Evolutionary conservation across 352 stramenopile genomes (phyloP).

Genomic region (Lagenidium giganteum): DNA sequence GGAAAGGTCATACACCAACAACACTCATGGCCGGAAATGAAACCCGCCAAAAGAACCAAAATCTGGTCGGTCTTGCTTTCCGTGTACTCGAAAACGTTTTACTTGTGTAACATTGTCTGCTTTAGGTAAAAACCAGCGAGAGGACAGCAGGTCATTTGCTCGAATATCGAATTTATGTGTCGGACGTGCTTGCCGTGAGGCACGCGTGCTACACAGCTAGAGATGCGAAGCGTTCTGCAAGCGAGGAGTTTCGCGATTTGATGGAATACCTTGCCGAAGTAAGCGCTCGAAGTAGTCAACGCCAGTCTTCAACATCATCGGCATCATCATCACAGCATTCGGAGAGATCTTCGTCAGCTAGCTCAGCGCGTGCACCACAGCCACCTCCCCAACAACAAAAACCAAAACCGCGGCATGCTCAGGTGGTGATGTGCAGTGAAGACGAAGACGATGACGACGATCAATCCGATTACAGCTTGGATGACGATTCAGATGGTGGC

Average conservation of each 20-base stretch:
- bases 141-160: conserved; percentile 14
- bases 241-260: conserved; percentile 64
- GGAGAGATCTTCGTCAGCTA: no score
- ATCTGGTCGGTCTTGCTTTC: conserved; percentile 8
- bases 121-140: conserved; percentile 15
- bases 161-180: conserved; percentile 57
- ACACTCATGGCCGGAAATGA: conserved; percentile 70
- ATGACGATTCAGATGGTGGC: conserved; percentile 14
- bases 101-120: neutral
- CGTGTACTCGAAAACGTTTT: neutral
- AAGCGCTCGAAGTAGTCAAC: neutral
- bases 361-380: conserved; percentile 3
- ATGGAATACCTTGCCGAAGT: conserved; percentile 31
- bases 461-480: conserved; percentile 19
- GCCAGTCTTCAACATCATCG: no score
- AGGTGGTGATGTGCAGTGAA: conserved; percentile 53
- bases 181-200: conserved; percentile 36
- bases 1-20: conserved; percentile 33
- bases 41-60: conserved; percentile 34
- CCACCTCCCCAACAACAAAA: conserved; percentile 6
- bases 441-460: conserved; percentile 62
- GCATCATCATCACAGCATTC: no score
- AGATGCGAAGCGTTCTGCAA: conserved; percentile 67
- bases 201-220: conserved; percentile 61
- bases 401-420: conserved; percentile 10